Evolutionary conservation across 116 monocot species (phyloP).

Genomic region (Papilionanthe hybrid): DNA sequence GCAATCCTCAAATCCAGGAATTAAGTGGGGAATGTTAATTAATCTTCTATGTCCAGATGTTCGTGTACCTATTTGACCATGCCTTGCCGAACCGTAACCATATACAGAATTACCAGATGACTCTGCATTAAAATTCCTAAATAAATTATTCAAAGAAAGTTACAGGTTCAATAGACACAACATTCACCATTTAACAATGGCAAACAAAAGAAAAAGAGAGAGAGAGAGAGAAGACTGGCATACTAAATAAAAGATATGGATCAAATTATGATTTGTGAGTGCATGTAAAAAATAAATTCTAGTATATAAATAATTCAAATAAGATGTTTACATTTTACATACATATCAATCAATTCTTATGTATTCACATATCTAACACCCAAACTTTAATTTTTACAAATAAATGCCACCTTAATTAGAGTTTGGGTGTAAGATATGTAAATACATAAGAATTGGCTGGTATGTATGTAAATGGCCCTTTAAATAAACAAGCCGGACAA

Average conservation of each 20-base stretch:
- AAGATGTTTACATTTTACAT: too few species aligned
- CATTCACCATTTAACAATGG: not conserved
- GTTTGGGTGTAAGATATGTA: too few species aligned
- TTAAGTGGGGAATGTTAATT: slow-evolving; percentile 34
- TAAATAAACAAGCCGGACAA: too few species aligned
- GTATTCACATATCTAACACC: too few species aligned
- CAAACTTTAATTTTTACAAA: too few species aligned
- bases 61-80: slow-evolving; percentile 62
- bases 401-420: too few species aligned
- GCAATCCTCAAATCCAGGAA: slow-evolving; percentile 47
- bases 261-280: not conserved
- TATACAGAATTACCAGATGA: slow-evolving; percentile 39
- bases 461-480: too few species aligned
- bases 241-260: not conserved
- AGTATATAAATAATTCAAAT: not conserved
- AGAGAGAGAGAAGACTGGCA: not conserved
- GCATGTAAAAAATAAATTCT: not conserved
- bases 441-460: too few species aligned
- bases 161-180: not conserved
- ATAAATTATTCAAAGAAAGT: not conserved
- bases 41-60: slow-evolving; percentile 21
- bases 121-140: slow-evolving; percentile 22
- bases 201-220: not conserved
- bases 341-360: too few species aligned
- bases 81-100: slow-evolving; percentile 76